Evolutionary conservation across 371 early-diverging fungal species (phyloP).

Genomic region (Chytridium lagenaria): DNA sequence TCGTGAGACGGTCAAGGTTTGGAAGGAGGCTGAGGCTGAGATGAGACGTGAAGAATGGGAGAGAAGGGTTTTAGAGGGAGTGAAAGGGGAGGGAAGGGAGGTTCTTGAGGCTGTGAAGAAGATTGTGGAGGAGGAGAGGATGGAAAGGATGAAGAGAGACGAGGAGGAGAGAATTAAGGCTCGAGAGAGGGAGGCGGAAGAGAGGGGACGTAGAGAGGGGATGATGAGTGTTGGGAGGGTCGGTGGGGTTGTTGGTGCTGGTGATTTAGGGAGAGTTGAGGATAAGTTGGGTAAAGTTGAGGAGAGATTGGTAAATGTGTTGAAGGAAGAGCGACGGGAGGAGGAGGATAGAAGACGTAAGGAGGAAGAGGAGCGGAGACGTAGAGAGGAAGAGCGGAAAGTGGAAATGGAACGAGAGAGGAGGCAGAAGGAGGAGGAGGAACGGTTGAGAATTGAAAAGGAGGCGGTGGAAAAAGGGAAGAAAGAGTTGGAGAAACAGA

Average conservation of each 20-base stretch:
- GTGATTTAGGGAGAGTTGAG: slow-evolving; percentile 1
- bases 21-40: neutral
- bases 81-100: neutral
- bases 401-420: neutral
- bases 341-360: neutral
- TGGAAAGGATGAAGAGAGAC: neutral
- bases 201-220: neutral
- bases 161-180: neutral
- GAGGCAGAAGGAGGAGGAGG: slow-evolving; percentile 16
- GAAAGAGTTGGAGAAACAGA: slow-evolving; percentile 8
- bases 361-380: neutral
- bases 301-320: neutral
- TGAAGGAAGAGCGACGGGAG: neutral
- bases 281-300: neutral
- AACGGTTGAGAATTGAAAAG: slow-evolving; percentile 20
- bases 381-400: neutral
- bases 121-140: neutral
- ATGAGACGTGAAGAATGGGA: neutral
- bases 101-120: neutral
- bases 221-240: neutral
- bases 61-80: neutral
- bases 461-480: neutral
- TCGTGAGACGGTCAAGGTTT: neutral
- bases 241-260: neutral
- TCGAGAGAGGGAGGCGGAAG: neutral